Evolutionary conservation across 306 rosid species (phyloP).

Genomic region (Corylus avellana): DNA sequence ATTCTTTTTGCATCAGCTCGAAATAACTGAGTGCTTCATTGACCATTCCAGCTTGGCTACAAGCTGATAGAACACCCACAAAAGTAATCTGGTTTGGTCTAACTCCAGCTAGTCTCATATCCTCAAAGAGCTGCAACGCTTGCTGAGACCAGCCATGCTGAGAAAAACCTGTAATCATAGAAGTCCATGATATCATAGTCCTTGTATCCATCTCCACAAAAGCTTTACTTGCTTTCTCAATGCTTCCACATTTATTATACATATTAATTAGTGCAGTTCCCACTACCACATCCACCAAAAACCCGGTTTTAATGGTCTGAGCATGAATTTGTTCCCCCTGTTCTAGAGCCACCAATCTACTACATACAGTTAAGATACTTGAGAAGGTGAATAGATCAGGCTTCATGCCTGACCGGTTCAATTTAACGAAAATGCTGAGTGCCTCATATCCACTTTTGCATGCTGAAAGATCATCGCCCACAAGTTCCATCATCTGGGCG

Average conservation of each 20-base stretch:
- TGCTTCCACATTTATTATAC: constrained; percentile 88
- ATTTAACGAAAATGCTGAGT: constrained; percentile 50
- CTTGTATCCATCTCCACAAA: constrained; percentile 83
- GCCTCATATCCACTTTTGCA: constrained; percentile 67
- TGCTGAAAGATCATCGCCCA: constrained; percentile 58
- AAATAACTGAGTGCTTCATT: constrained; percentile 69
- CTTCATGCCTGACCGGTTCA: constrained; percentile 62
- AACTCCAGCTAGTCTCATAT: constrained; percentile 74
- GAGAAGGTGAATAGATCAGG: constrained; percentile 83
- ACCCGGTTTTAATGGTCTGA: constrained; percentile 68
- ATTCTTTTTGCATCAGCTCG: constrained; percentile 72
- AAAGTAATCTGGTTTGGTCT: constrained; percentile 77
- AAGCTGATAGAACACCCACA: constrained; percentile 87
- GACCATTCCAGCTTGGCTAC: constrained; percentile 77
- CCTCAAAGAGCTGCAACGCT: constrained; percentile 78
- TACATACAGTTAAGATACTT: constrained; percentile 69
- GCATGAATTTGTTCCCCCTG: constrained; percentile 90
- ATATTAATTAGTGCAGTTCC: constrained; percentile 70
- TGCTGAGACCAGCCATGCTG: constrained; percentile 75
- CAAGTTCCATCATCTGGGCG: constrained; percentile 65
- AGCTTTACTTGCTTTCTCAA: constrained; percentile 77
- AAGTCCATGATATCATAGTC: constrained; percentile 90
- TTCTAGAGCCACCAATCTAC: constrained; percentile 66
- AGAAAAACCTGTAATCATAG: constrained; percentile 79
- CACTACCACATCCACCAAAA: constrained; percentile 66